Percentiles rank a stretch among this genome's conserved stretches.
Conservation (phyloP, 2,329 filamentous ascomycete species). For the Fusarium sp. region DNA sequence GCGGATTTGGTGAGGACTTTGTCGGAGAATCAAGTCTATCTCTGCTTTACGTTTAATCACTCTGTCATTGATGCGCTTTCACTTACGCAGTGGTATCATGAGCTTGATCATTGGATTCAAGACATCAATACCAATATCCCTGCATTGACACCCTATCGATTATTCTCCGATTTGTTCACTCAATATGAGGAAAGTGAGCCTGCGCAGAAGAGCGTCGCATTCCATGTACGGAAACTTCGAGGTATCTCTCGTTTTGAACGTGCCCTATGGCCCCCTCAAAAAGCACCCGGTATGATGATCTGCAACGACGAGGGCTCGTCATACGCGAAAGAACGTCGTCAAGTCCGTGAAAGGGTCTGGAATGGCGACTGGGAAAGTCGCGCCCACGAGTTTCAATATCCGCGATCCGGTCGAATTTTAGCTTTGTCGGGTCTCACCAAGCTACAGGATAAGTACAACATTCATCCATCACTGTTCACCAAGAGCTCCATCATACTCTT, state of each 20-base stretch:
- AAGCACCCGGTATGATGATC: constrained; percentile 55
- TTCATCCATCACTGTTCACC: constrained; percentile 52
- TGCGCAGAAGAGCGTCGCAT: constrained; percentile 49
- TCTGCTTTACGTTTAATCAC: constrained; percentile 55
- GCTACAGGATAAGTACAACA: constrained; percentile 40
- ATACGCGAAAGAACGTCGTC: constrained; percentile 38
- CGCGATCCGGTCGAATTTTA: constrained; percentile 52
- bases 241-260: constrained; percentile 54
- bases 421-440: constrained; percentile 46
- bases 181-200: constrained; percentile 52
- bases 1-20: constrained; percentile 46
- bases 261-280: constrained; percentile 54
- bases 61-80: constrained; percentile 56
- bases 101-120: constrained; percentile 53
- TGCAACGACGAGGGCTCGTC: constrained; percentile 48
- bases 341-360: constrained; percentile 50
- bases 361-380: constrained; percentile 49
- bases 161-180: constrained; percentile 54
- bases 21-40: constrained; percentile 33
- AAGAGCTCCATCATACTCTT: constrained; percentile 54
- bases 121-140: constrained; percentile 38
- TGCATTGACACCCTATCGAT: constrained; percentile 49
- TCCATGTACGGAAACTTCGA: constrained; percentile 53
- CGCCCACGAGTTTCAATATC: constrained; percentile 49
- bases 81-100: constrained; percentile 53